Evolutionary conservation across 164 flowering plant genomes (phyloP).

Genomic region (Euptelea pleiosperma): DNA sequence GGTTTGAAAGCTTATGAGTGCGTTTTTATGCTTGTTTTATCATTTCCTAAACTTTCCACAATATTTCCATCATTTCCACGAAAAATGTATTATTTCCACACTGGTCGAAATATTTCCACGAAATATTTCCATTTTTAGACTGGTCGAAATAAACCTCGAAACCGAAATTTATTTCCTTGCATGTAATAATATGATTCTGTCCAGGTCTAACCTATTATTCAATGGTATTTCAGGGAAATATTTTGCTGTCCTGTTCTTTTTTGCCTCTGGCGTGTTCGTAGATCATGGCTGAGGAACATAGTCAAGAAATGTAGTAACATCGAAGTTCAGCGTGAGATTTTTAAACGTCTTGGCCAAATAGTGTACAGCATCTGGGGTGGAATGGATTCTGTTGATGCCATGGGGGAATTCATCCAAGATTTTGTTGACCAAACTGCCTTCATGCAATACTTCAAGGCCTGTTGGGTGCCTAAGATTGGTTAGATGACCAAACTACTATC

Average conservation of each 20-base stretch:
- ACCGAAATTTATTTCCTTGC: too few species aligned
- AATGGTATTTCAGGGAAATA: constrained; percentile 55
- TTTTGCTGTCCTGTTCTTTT: constrained; percentile 83
- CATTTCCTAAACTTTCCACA: too few species aligned
- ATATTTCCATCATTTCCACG: too few species aligned
- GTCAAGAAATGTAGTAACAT: constrained; percentile 61
- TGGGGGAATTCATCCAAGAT: constrained; percentile 71
- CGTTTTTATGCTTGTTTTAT: too few species aligned
- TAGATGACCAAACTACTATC: constrained; percentile 13
- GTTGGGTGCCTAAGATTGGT: constrained; percentile 96
- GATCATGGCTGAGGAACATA: constrained; percentile 85
- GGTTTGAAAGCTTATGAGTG: too few species aligned
- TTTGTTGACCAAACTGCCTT: constrained; percentile 85
- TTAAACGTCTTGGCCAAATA: constrained; percentile 73
- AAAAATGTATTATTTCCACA: too few species aligned
- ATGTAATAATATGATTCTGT: too few species aligned
- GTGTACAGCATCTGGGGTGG: constrained; percentile 72
- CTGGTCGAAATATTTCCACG: too few species aligned
- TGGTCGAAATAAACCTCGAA: too few species aligned
- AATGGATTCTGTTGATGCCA: constrained; percentile 35
- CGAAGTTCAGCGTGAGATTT: constrained; percentile 82
- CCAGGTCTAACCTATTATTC: neutral
- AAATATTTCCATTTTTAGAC: too few species aligned
- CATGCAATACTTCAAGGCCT: constrained; percentile 72
- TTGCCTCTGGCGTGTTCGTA: constrained; percentile 88